Percentiles rank a stretch among this genome's conserved stretches.
phyloP scores from a whole-genome alignment of 441 rosid genomes.

The Euphorbia schlechtendalii region DNA sequence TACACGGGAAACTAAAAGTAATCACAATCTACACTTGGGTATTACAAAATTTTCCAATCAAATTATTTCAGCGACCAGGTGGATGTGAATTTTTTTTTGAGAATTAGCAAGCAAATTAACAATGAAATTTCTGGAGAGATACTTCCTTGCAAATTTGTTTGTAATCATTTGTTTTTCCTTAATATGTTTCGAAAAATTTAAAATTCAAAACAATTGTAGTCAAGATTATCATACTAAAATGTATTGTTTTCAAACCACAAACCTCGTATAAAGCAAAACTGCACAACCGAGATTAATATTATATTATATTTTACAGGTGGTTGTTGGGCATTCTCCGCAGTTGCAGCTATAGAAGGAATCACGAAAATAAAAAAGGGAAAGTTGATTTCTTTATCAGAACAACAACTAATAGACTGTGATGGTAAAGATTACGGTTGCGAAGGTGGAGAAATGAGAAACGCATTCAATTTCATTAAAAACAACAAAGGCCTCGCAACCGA shows the following conservation, averaged over 20 bases:
- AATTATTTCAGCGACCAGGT: neutral
- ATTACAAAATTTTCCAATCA: no score
- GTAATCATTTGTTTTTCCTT: no score
- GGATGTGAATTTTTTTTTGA: neutral
- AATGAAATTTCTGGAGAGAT: neutral
- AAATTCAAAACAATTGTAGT: no score
- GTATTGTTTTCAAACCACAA: no score
- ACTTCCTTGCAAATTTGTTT: no score
- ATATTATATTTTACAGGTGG: slow-evolving; percentile 31
- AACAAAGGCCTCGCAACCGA: slow-evolving; percentile 47
- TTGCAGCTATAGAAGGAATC: slow-evolving; percentile 73
- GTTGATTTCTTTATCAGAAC: slow-evolving; percentile 57
- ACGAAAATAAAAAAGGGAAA: slow-evolving; percentile 45
- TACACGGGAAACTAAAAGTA: no score
- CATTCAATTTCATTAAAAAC: slow-evolving; percentile 38
- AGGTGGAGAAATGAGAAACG: slow-evolving; percentile 58
- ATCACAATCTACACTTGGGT: no score
- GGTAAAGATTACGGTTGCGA: slow-evolving; percentile 40
- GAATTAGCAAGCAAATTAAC: neutral
- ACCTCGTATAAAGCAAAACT: no score
- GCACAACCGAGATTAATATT: no score
- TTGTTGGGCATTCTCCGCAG: slow-evolving; percentile 82
- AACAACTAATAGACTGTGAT: slow-evolving; percentile 70
- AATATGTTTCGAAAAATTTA: no score
- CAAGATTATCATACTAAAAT: no score